Conservation (phyloP, 306 rosid species). For the Glycine soja region DNA sequence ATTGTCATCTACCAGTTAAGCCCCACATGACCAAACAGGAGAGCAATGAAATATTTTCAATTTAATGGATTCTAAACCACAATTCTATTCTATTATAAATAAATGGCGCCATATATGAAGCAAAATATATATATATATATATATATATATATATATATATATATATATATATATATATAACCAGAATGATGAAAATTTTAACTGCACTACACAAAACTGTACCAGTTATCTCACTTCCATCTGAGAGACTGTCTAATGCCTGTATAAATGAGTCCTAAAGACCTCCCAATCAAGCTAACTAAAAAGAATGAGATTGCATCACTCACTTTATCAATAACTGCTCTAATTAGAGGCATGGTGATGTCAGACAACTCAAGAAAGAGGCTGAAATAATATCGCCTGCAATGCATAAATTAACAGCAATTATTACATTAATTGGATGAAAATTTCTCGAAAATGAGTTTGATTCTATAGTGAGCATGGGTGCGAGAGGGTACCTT, state of each 20-base stretch:
- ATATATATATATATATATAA: no score
- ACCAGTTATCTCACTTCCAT: conserved; percentile 72
- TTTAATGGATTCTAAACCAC: conserved; percentile 35
- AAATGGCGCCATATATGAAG: conserved; percentile 29
- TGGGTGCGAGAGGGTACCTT: background rate
- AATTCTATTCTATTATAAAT: background rate
- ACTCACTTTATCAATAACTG: conserved; percentile 74
- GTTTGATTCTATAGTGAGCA: background rate
- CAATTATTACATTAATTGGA: conserved; percentile 20
- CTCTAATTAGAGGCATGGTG: conserved; percentile 76
- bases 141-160: no score
- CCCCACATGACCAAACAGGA: conserved; percentile 11
- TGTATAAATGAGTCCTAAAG: conserved; percentile 89
- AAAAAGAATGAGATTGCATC: conserved; percentile 80
- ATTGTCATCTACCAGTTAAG: background rate
- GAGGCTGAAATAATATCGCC: conserved; percentile 95
- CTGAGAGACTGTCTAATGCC: conserved; percentile 89
- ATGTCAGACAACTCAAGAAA: conserved; percentile 89
- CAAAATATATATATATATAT: no score
- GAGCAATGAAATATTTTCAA: conserved; percentile 33
- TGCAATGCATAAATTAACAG: conserved; percentile 49
- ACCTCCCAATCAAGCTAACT: conserved; percentile 89
- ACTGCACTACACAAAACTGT: conserved; percentile 41
- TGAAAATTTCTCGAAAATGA: background rate
- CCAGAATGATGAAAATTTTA: background rate